phyloP scores from a whole-genome alignment of 345 rosid genomes.

The Pistacia integerrima region DNA sequence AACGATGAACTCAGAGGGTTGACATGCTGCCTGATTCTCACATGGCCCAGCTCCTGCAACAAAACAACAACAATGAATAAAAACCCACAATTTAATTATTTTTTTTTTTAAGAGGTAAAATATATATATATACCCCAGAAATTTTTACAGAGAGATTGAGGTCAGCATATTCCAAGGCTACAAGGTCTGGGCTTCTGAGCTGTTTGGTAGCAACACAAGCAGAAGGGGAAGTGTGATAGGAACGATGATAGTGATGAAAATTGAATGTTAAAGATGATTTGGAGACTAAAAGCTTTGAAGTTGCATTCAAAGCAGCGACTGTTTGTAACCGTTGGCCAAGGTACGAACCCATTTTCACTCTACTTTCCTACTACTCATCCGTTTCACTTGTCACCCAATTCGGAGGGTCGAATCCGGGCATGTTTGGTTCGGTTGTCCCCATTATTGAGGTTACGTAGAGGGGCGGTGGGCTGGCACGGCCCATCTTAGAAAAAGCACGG shows the following conservation, averaged over 20 bases:
- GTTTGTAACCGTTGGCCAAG: background rate
- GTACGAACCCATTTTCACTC: background rate
- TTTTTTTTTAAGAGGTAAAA: background rate
- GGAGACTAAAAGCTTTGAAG: background rate
- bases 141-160: constrained; percentile 63
- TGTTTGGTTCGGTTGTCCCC: too few species aligned
- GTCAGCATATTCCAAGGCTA: constrained; percentile 76
- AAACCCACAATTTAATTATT: background rate
- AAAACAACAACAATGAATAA: background rate
- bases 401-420: too few species aligned
- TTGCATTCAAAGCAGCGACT: background rate
- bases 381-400: too few species aligned
- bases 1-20: constrained; percentile 86
- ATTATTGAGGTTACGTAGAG: too few species aligned
- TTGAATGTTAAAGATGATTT: constrained; percentile 12
- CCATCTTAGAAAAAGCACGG: too few species aligned
- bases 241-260: constrained; percentile 4
- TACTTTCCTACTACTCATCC: too few species aligned
- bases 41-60: constrained; percentile 73
- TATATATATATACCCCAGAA: constrained; percentile 45
- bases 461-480: too few species aligned
- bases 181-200: constrained; percentile 58
- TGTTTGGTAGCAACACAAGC: constrained; percentile 23
- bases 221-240: constrained; percentile 17
- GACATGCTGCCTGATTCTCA: constrained; percentile 91